Evolutionary conservation across 2,329 filamentous ascomycete species (phyloP).

Genomic region (Ophiostoma novo-ulmi): DNA sequence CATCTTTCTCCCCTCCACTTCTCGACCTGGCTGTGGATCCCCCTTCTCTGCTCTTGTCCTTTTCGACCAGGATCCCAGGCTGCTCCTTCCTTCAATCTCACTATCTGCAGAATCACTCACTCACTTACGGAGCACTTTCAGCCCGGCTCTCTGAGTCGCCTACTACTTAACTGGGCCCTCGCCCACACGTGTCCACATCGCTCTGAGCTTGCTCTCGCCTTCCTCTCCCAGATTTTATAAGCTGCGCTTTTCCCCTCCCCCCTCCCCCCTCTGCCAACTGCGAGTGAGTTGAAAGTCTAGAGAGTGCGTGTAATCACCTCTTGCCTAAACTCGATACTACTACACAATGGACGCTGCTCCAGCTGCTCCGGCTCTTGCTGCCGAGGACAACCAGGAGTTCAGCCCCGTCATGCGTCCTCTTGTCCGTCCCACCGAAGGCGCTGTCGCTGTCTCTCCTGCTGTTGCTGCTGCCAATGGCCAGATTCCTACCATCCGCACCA

Average conservation of each 20-base stretch:
- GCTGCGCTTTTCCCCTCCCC: background rate
- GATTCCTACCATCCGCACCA: slow-evolving; percentile 45
- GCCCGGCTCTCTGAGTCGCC: slow-evolving; percentile 13
- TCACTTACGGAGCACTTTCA: background rate
- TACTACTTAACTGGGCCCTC: slow-evolving; percentile 14
- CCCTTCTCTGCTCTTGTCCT: slow-evolving; percentile 9
- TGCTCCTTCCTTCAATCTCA: background rate
- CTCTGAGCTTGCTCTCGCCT: background rate
- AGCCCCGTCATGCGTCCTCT: slow-evolving; percentile 39
- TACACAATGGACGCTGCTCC: slow-evolving; percentile 34
- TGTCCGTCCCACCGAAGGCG: slow-evolving; percentile 25
- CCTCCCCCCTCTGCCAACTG: background rate
- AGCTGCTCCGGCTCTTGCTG: slow-evolving; percentile 43
- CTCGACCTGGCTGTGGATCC: slow-evolving; percentile 18
- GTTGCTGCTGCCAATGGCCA: slow-evolving; percentile 3
- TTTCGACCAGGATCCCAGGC: background rate
- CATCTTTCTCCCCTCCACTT: background rate
- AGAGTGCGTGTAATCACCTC: background rate
- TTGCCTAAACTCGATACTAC: background rate
- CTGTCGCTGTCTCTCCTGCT: slow-evolving; percentile 6
- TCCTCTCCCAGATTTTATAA: background rate
- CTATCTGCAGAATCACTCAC: background rate
- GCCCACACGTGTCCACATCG: slow-evolving; percentile 24
- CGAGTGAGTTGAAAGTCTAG: background rate
- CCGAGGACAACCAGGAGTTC: slow-evolving; percentile 39